A percentile compares a stretch with the other conserved stretches of the same genome.
Conservation (phyloP, 2,329 filamentous ascomycete species). For the Sporothrix humicola region DNA sequence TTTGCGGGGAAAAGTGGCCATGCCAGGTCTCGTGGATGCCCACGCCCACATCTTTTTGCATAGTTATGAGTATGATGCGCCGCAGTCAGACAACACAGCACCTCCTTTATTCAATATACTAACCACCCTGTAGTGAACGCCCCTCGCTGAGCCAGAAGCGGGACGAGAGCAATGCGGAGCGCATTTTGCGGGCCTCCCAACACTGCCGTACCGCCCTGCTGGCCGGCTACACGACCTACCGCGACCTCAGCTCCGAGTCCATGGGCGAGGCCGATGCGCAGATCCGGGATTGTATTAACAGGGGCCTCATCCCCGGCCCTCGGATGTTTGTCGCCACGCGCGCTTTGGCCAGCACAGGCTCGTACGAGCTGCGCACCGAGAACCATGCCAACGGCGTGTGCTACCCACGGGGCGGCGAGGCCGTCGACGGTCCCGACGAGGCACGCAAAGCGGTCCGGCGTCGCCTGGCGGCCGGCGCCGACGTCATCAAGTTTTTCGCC, state of each 20-base stretch:
- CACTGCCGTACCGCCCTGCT: constrained; percentile 58
- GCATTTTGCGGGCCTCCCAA: constrained; percentile 60
- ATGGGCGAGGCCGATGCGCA: constrained; percentile 56
- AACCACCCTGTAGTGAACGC: background rate
- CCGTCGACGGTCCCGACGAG: constrained; percentile 54
- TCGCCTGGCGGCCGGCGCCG: constrained; percentile 55
- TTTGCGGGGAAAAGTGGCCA: constrained; percentile 5
- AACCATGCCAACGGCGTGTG: constrained; percentile 47
- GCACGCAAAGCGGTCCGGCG: constrained; percentile 54
- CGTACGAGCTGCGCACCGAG: constrained; percentile 57
- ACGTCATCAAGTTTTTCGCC: constrained; percentile 59
- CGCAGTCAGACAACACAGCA: too few species aligned
- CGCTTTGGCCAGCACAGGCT: constrained; percentile 55
- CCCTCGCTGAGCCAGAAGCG: constrained; percentile 13
- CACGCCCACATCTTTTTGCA: constrained; percentile 21
- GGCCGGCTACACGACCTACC: constrained; percentile 64
- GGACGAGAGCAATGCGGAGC: constrained; percentile 46
- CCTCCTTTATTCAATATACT: too few species aligned
- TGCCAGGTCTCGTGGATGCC: background rate
- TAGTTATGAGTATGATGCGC: background rate
- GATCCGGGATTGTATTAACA: constrained; percentile 59
- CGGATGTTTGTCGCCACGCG: constrained; percentile 62
- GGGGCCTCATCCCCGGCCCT: constrained; percentile 59
- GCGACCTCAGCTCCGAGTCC: constrained; percentile 61
- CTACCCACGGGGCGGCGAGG: constrained; percentile 46